A percentile compares a stretch with the other conserved stretches of the same genome.
Evolutionary conservation across 208 protist species (phyloP).

Genomic region (Trypanosoma melophagium): DNA sequence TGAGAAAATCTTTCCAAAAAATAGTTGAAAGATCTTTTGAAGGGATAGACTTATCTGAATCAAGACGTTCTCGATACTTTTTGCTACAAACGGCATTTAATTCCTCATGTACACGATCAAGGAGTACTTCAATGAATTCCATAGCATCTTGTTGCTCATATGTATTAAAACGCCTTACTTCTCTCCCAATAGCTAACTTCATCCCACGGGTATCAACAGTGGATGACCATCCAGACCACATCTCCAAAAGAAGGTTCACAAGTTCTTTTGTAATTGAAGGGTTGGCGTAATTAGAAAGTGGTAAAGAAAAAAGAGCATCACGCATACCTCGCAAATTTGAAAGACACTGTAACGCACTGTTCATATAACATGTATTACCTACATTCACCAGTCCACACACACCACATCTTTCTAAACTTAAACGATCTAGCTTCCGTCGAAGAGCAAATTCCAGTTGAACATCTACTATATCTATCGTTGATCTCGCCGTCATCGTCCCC

Average conservation of each 20-base stretch:
- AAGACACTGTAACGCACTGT: slow-evolving; percentile 87
- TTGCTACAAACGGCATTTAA: slow-evolving; percentile 77
- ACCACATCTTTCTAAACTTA: slow-evolving; percentile 28
- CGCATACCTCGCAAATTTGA: slow-evolving; percentile 80
- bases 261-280: slow-evolving; percentile 50
- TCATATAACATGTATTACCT: slow-evolving; percentile 94
- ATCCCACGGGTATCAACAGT: slow-evolving; percentile 53
- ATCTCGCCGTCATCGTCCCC: too few relatives aligned
- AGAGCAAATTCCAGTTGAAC: slow-evolving; percentile 6
- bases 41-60: slow-evolving; percentile 68
- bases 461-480: background rate
- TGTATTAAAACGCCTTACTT: slow-evolving; percentile 57
- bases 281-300: slow-evolving; percentile 55
- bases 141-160: slow-evolving; percentile 87
- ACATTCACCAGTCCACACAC: slow-evolving; percentile 86
- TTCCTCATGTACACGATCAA: slow-evolving; percentile 91
- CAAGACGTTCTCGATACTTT: slow-evolving; percentile 80
- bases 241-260: slow-evolving; percentile 40
- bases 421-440: background rate
- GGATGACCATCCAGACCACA: slow-evolving; percentile 59
- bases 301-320: slow-evolving; percentile 56
- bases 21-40: slow-evolving; percentile 65
- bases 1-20: slow-evolving; percentile 89
- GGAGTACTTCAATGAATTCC: slow-evolving; percentile 88
- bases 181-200: slow-evolving; percentile 55